Base-by-base conservation (phyloP, 305 asterid species). In the Vinca major region DNA sequence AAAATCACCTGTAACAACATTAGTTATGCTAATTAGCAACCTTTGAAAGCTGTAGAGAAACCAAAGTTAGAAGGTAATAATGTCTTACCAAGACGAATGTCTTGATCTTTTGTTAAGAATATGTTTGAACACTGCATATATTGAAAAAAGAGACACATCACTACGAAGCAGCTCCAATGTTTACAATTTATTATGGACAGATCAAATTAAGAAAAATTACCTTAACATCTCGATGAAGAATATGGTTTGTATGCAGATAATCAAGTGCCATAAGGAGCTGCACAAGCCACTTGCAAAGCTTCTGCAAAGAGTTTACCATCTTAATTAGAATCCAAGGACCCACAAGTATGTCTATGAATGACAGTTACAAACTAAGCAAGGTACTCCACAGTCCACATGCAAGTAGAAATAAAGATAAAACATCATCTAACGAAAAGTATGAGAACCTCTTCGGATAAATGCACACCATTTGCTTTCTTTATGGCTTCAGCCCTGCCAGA, bases 181-280 rank as follows among this genome's bases (percentile, higher is more conserved):
- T 47, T 58, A 14, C 55, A 57, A 55, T 72, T 19, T 19, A 61
- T 43, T 55, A 70, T 45, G 67, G 54, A 67, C 55, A 66, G 56
- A 33, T 40, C 65, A 62, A 73, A 76, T 69, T 26, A 26, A 26
- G 33, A 64, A 65, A 66, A 71, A 78, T 63, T 74, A 88, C 98
- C 92, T 92, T 89, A 80, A 92, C 91, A 82, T 89, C 98, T 49
- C 98, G 92, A 77, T 92, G 98, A 79, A 92, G 95, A 78, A 92
- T 86, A 78, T 86, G 90, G 73, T 73, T 89, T 72, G 41, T 82
- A 84, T 89, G 98, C 72, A 92, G 80, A 86, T 92, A 92, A 75
- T 92, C 96, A 71, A 92, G 90, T 69, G 98, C 98, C 85, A 85
- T 82, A 63, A 92, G 91, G 63, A 92, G 92, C 82, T 92, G 96